A percentile compares a stretch with the other conserved stretches of the same genome.
phyloP scores from a whole-genome alignment of 805 yeast genomes.

The Barnettozyma pratensis region DNA sequence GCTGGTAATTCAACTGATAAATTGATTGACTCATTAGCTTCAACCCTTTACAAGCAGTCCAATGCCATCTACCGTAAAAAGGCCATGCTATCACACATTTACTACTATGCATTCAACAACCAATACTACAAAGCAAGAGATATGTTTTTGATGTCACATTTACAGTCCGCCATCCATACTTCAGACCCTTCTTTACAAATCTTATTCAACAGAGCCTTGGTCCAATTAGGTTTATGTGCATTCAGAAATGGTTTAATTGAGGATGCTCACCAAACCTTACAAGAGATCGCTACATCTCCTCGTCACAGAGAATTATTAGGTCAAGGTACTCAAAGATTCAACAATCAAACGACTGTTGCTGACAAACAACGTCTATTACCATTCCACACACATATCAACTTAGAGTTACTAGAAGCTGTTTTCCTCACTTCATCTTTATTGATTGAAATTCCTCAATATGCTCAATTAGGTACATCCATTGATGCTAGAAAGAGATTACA shows the following conservation, averaged over 20 bases:
- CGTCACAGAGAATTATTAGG: slow-evolving; percentile 91
- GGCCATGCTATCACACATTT: slow-evolving; percentile 80
- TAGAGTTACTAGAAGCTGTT: slow-evolving; percentile 91
- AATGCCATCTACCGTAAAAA: slow-evolving; percentile 69
- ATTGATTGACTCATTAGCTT: slow-evolving; percentile 61
- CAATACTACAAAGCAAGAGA: slow-evolving; percentile 82
- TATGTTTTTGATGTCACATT: slow-evolving; percentile 78
- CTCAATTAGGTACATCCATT: slow-evolving; percentile 51
- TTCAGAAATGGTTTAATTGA: slow-evolving; percentile 82
- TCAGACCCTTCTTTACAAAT: slow-evolving; percentile 88
- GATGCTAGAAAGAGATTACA: slow-evolving; percentile 60
- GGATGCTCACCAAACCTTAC: slow-evolving; percentile 82
- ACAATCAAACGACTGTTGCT: slow-evolving; percentile 45
- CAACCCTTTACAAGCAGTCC: slow-evolving; percentile 60
- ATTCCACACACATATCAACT: slow-evolving; percentile 96
- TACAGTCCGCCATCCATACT: slow-evolving; percentile 75
- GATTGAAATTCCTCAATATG: slow-evolving; percentile 88
- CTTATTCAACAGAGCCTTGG: slow-evolving; percentile 89
- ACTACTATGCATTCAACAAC: slow-evolving; percentile 87
- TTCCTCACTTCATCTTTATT: slow-evolving; percentile 86
- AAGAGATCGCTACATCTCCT: slow-evolving; percentile 81
- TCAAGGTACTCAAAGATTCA: slow-evolving; percentile 71
- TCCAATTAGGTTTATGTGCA: slow-evolving; percentile 93
- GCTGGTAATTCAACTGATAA: slow-evolving; percentile 40
- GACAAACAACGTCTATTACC: slow-evolving; percentile 86